Base-by-base conservation (phyloP, 192 early-diverging fungal genomes). In the Diversispora epigaea region DNA sequence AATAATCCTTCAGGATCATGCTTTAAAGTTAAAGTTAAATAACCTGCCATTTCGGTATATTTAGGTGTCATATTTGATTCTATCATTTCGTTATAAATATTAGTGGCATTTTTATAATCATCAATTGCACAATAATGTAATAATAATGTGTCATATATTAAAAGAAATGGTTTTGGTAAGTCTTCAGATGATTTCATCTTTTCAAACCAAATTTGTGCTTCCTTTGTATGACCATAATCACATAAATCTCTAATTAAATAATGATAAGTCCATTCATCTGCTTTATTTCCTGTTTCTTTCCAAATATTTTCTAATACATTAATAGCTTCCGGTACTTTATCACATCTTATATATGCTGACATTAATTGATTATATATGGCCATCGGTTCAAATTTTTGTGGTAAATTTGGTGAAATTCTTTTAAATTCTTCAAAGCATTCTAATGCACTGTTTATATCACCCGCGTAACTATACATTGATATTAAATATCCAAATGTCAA, bases 341-440 rank as follows among this genome's bases (percentile, higher is more conserved):
- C 46, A 41, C 47, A 64, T 17, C 43, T 19, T 12, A 75, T 41
- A 40, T 60, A 65, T 22, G 73, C 73, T n/a, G 41, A 49, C 40
- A 75, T 64, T 6, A 75, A n/a, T 39, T 49, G 32, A 64, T 65
- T 40, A 44, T 75, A 75, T 40, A 75, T 32, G 52, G 12, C 12
- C 14, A 56, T 32, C 8, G 58, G 58, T 39, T 75, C 61, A 14
- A 25, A 45, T 60, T 45, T 57, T 54, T 55, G 14, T n/a, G 47
- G 43, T 39, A 64, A 52, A 56, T 39, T 21, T 52, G 21, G 32
- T 5, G 11, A 6, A 9, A 64, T 11, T 0, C 15, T 10, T 40
- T 65, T 17, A 55, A 50, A 75, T 64, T 75, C 56, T 44, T 65
- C 17, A 43, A 64, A 54, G 52, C 73, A 75, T 64, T 62, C 60